Conservation (phyloP, 2,329 filamentous ascomycete genomes). For the Allantophomopsis cytisporea region DNA sequence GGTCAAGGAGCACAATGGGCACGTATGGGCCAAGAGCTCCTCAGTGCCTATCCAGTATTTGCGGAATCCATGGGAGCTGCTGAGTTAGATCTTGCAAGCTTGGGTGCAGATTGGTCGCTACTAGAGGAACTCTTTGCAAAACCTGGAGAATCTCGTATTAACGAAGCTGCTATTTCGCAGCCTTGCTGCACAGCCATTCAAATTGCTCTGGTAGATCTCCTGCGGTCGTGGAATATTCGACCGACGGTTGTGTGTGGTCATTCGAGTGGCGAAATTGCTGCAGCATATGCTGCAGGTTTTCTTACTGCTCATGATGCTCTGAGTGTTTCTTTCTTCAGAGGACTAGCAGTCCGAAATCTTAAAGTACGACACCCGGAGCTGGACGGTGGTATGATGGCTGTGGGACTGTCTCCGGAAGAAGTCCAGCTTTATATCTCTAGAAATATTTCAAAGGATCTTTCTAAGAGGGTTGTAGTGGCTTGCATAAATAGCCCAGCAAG, state of each 20-base stretch:
- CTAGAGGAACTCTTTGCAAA: conserved; percentile 14
- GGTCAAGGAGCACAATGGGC: conserved; percentile 7
- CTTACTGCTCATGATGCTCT: conserved; percentile 13
- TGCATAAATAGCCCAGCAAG: conserved; percentile 10
- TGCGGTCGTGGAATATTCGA: conserved; percentile 18
- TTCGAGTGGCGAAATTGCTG: conserved; percentile 8
- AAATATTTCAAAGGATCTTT: conserved; percentile 2
- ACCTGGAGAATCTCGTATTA: background rate
- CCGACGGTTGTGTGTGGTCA: background rate
- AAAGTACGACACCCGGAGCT: conserved; percentile 1
- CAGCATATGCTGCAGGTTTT: conserved; percentile 8
- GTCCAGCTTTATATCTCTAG: conserved; percentile 1
- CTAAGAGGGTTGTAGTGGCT: conserved; percentile 9
- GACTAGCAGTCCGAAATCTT: background rate
- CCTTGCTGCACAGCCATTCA: conserved; percentile 30
- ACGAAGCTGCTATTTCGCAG: conserved; percentile 9
- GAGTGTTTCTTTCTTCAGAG: conserved; percentile 30
- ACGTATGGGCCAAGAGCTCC: conserved; percentile 5
- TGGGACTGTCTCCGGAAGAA: conserved; percentile 18
- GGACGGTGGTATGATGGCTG: conserved; percentile 36
- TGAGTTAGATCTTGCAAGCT: background rate
- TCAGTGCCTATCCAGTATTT: conserved; percentile 7
- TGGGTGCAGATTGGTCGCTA: background rate
- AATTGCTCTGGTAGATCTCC: conserved; percentile 11
- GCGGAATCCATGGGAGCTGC: conserved; percentile 1